Evolutionary conservation across 495 filamentous ascomycete genomes (phyloP).

Genomic region (Penicillium odoratum): DNA sequence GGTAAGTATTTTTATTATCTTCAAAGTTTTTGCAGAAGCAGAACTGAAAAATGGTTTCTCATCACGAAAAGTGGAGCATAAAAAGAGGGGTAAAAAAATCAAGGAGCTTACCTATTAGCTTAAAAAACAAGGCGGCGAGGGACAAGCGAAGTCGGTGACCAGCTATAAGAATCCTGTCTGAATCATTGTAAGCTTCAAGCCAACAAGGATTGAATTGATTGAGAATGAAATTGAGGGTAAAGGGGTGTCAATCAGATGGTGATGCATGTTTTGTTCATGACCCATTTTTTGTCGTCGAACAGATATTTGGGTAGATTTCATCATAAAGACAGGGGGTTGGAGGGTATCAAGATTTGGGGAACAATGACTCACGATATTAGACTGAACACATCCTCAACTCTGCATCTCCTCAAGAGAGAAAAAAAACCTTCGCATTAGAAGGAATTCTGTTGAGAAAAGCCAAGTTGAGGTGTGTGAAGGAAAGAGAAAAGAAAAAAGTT

Average conservation of each 20-base stretch:
- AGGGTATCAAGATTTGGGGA: conserved; percentile 8
- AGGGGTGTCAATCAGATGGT: conserved; percentile 81
- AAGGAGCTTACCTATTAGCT: conserved; percentile 7
- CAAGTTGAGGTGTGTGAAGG: conserved; percentile 25
- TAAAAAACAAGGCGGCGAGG: not conserved
- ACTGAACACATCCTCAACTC: conserved; percentile 1
- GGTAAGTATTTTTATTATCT: conserved; percentile 77
- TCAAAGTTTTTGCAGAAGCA: conserved; percentile 86
- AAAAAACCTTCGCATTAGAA: conserved; percentile 23
- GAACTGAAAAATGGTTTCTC: conserved; percentile 81
- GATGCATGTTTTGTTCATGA: conserved; percentile 95
- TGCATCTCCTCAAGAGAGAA: conserved; percentile 6
- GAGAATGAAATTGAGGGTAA: conserved; percentile 25
- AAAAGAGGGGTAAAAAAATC: conserved; percentile 10
- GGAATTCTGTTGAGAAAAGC: conserved; percentile 9
- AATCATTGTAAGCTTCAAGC: conserved; percentile 21
- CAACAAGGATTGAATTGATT: conserved; percentile 5
- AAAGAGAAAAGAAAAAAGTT: conserved; percentile 25
- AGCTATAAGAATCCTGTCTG: conserved; percentile 10
- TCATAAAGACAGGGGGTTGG: conserved; percentile 49
- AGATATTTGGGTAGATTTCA: conserved; percentile 60
- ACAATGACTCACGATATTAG: conserved; percentile 29
- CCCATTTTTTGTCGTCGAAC: conserved; percentile 82
- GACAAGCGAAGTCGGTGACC: not conserved
- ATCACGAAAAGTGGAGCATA: conserved; percentile 57